Evolutionary conservation across 2,329 filamentous ascomycete genomes (phyloP).

Genomic region (Cadophora sp.): DNA sequence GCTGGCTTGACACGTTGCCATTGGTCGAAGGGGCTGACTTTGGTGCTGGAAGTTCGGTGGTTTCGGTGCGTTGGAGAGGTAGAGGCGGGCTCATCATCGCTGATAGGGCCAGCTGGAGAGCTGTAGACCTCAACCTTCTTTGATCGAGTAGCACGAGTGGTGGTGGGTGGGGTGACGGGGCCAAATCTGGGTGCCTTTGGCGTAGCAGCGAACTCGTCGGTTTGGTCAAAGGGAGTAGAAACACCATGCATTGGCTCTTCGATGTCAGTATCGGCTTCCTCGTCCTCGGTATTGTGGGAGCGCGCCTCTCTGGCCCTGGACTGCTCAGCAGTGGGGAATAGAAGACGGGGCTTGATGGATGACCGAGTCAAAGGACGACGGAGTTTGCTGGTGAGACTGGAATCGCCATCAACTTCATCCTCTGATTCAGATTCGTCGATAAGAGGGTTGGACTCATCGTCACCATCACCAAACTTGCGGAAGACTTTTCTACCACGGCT

Average conservation of each 20-base stretch:
- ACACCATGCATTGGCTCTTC: constrained; percentile 46
- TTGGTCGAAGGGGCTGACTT: constrained; percentile 63
- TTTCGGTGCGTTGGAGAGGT: constrained; percentile 46
- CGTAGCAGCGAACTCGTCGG: constrained; percentile 51
- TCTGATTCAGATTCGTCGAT: constrained; percentile 40
- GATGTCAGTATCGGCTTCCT: constrained; percentile 59
- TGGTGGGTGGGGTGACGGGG: constrained; percentile 68
- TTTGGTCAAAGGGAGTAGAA: constrained; percentile 43
- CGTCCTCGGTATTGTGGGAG: constrained; percentile 64
- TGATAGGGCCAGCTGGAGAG: constrained; percentile 46
- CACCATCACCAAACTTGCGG: constrained; percentile 58
- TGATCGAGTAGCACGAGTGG: constrained; percentile 64
- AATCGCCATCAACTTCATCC: constrained; percentile 43
- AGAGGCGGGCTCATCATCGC: constrained; percentile 31
- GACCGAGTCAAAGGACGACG: constrained; percentile 65
- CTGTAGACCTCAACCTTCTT: constrained; percentile 51
- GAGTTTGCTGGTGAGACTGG: constrained; percentile 44
- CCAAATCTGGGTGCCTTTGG: constrained; percentile 63
- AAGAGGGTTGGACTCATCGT: constrained; percentile 32
- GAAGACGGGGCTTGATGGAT: constrained; percentile 73
- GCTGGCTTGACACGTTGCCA: constrained; percentile 70
- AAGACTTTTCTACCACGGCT: constrained; percentile 84
- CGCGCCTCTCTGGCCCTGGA: constrained; percentile 63
- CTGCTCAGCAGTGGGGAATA: constrained; percentile 63
- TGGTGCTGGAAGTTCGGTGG: constrained; percentile 24